Evolutionary conservation across 768 basidiomycete genomes (phyloP).

Genomic region (Candolleomyces eurysporus): DNA sequence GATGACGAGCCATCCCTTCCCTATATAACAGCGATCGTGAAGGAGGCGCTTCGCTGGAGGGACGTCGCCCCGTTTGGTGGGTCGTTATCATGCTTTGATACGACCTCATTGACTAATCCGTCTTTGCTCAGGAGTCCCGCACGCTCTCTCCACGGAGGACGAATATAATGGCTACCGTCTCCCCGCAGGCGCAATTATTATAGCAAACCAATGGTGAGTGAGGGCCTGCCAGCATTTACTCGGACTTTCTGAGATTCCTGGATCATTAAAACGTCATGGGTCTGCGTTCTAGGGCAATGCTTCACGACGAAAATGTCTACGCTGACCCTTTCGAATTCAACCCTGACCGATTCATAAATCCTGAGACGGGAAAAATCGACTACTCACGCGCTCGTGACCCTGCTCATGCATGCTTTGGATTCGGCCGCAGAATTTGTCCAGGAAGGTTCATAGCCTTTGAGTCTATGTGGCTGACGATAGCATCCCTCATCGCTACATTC

Average conservation of each 20-base stretch:
- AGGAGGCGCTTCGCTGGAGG: conserved; percentile 28
- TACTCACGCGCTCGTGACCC: conserved; percentile 21
- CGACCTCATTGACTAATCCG: background rate
- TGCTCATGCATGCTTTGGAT: conserved; percentile 27
- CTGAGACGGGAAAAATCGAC: conserved; percentile 22
- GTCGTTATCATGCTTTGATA: background rate
- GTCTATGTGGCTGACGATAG: conserved; percentile 23
- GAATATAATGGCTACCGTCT: conserved; percentile 29
- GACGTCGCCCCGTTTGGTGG: conserved; percentile 23
- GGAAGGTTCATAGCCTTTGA: conserved; percentile 23
- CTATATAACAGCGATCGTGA: conserved; percentile 28
- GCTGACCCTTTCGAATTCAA: conserved; percentile 39
- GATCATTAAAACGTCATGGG: background rate
- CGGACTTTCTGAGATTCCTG: too few relatives aligned
- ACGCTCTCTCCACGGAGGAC: conserved; percentile 22
- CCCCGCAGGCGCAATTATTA: conserved; percentile 29
- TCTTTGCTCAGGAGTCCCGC: conserved; percentile 15
- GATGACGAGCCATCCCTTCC: conserved; percentile 26
- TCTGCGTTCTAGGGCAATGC: conserved; percentile 34
- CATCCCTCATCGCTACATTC: conserved; percentile 19
- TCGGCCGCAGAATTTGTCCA: conserved; percentile 28
- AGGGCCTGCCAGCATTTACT: background rate
- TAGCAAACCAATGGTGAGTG: conserved; percentile 29
- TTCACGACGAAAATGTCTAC: conserved; percentile 36
- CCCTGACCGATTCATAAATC: conserved; percentile 37